Percentiles rank a stretch among this genome's conserved stretches.
Conservation (phyloP, 1,284 basidiomycete genomes). For the Trametes sp. region DNA sequence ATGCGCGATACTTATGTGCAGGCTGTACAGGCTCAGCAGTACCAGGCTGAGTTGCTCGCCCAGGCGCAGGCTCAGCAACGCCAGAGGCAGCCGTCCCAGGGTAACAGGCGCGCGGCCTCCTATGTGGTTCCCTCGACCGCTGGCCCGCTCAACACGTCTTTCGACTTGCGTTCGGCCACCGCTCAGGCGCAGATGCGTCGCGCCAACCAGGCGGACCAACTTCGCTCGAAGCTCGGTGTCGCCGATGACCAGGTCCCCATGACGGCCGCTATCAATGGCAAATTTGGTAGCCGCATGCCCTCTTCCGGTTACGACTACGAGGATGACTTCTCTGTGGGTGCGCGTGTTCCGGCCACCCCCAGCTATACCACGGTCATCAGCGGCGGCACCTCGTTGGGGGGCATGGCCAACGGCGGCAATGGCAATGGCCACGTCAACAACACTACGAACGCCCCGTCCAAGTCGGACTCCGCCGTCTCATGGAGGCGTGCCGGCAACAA, state of each 20-base stretch:
- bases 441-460: constrained; percentile 52
- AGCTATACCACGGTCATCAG: constrained; percentile 72
- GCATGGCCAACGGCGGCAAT: constrained; percentile 52
- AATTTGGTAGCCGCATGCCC: constrained; percentile 71
- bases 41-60: constrained; percentile 61
- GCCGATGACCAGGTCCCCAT: constrained; percentile 72
- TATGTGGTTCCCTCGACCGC: constrained; percentile 72
- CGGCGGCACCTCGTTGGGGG: constrained; percentile 69
- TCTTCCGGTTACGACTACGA: constrained; percentile 52
- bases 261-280: constrained; percentile 79
- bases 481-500: constrained; percentile 80
- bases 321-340: constrained; percentile 43
- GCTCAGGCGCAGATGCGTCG: constrained; percentile 66
- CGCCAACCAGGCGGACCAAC: constrained; percentile 68
- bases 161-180: constrained; percentile 63
- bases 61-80: constrained; percentile 37
- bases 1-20: constrained; percentile 30
- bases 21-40: constrained; percentile 66
- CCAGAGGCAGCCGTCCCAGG: constrained; percentile 52
- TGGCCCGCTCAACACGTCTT: constrained; percentile 66
- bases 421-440: background rate
- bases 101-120: constrained; percentile 53
- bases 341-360: constrained; percentile 58
- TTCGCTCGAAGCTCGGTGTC: constrained; percentile 64
- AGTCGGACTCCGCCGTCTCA: constrained; percentile 76